Base-by-base conservation (phyloP, 2,329 filamentous ascomycete species). In the Phoma herbarum region DNA sequence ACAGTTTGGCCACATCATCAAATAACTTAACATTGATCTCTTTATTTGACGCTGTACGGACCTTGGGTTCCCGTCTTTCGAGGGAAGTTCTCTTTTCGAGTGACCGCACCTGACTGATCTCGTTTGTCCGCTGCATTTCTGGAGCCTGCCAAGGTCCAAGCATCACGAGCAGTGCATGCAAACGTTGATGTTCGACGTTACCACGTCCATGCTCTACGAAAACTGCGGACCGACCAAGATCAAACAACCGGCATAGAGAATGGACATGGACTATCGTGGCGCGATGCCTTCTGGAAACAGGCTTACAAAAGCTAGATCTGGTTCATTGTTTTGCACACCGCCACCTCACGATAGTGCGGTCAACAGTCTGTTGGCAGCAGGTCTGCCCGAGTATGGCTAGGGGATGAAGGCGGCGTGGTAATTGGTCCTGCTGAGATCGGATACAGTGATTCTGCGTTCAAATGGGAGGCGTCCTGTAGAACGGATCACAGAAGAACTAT, bases 241-340 rank as follows among this genome's bases (percentile, higher is more conserved):
- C 7, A 4, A n/a, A n/a, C 3, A 8, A 35, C 31, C 31, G 9
- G 16, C 8, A 18, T 18, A 35, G 31, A 35, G 31, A 5, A 35
- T n/a, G 31, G n/a, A n/a, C 16, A n/a, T 35, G 31, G 31, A 35
- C 16, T 44, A 28, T 7, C 18, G 14, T 18, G 39, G 39, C 20
- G 28, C 8, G n/a, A 52, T 43, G 20, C 23, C 22, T 20, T 18
- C 4, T 16, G 28, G 20, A 10, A n/a, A 33, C 22, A 51, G 46
- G 11, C 14, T n/a, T 22, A 5, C 9, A 14, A 8, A 16, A 10
- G 14, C 18, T 25, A 33, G 26, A 35, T 25, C 39, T 35, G 26
- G 33, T 42, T 51, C 37, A 26, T 26, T 51, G 18, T 42, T 43
- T 33, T 51, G 48, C 18, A 43, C n/a, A 11, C 48, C 18, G n/a